Evolutionary conservation across 163 green algal genomes (phyloP).

Genomic region (Coccomyxa subellipsoidea): DNA sequence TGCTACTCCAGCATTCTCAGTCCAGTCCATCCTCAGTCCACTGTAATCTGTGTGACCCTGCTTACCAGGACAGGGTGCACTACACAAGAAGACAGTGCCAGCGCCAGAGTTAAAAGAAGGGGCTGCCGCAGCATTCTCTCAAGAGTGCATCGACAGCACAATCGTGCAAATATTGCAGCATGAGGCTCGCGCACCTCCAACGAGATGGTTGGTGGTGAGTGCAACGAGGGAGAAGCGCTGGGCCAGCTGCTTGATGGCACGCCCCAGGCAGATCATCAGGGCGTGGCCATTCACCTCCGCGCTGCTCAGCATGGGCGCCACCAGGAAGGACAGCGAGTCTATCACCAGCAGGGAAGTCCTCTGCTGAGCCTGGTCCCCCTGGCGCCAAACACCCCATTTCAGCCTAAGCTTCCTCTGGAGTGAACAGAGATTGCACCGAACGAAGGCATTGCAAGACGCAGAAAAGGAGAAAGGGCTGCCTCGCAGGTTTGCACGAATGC

Average conservation of each 20-base stretch:
- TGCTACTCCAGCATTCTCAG: too few relatives aligned
- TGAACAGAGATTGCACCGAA: too few relatives aligned
- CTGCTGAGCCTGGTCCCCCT: slow-evolving; percentile 12
- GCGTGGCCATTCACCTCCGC: slow-evolving; percentile 47
- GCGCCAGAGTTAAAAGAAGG: too few relatives aligned
- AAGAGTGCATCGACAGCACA: too few relatives aligned
- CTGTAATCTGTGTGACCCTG: too few relatives aligned
- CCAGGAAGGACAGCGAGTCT: slow-evolving; percentile 54
- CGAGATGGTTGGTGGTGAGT: slow-evolving; percentile 52
- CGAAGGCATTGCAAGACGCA: too few relatives aligned
- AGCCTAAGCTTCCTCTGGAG: neutral
- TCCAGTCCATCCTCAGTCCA: too few relatives aligned
- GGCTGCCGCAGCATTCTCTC: too few relatives aligned
- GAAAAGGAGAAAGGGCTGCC: too few relatives aligned
- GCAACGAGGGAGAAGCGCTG: slow-evolving; percentile 26
- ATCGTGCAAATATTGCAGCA: neutral
- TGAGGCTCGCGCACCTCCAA: neutral
- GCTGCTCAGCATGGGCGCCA: slow-evolving; percentile 40
- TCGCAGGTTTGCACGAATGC: too few relatives aligned
- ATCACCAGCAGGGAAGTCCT: slow-evolving; percentile 43
- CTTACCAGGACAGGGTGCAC: too few relatives aligned
- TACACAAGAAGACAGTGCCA: too few relatives aligned
- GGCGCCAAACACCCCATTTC: slow-evolving; percentile 21
- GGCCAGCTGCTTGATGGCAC: slow-evolving; percentile 29
- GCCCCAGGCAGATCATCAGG: slow-evolving; percentile 35